phyloP scores from a whole-genome alignment of 768 basidiomycete genomes.

The Russula virescens region DNA sequence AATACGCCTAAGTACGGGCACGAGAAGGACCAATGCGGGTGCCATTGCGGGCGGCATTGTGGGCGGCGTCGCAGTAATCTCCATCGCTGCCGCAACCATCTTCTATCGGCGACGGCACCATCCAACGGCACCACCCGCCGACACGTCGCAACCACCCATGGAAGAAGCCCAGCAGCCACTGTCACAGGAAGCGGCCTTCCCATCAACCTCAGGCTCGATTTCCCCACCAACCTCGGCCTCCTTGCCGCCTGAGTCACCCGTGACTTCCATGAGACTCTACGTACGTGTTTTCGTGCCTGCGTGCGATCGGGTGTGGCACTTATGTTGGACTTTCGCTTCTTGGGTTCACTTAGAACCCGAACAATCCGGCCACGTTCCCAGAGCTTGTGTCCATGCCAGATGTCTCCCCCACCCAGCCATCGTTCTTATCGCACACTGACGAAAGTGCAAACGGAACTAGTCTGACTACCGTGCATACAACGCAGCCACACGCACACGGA shows the following conservation, averaged over 20 bases:
- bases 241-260: not conserved
- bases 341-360: conserved; percentile 12
- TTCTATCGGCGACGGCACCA: not conserved
- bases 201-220: too few species aligned
- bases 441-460: too few species aligned
- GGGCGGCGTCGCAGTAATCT: conserved; percentile 1
- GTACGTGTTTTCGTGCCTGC: not conserved
- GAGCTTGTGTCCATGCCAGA: not conserved
- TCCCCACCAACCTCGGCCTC: too few species aligned
- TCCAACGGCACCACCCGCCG: not conserved
- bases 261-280: not conserved
- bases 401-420: not conserved
- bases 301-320: too few species aligned
- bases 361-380: conserved; percentile 9
- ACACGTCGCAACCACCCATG: not conserved
- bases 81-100: not conserved
- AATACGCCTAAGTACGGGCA: not conserved
- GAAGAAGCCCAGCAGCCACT: not conserved
- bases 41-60: conserved; percentile 3
- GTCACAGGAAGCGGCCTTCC: not conserved
- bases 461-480: not conserved
- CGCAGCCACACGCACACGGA: not conserved
- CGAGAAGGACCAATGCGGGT: not conserved
- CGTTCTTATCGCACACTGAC: not conserved
- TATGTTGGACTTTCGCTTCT: too few species aligned